Base-by-base conservation (phyloP, 192 early-diverging fungal genomes). In the Backusella circina region DNA sequence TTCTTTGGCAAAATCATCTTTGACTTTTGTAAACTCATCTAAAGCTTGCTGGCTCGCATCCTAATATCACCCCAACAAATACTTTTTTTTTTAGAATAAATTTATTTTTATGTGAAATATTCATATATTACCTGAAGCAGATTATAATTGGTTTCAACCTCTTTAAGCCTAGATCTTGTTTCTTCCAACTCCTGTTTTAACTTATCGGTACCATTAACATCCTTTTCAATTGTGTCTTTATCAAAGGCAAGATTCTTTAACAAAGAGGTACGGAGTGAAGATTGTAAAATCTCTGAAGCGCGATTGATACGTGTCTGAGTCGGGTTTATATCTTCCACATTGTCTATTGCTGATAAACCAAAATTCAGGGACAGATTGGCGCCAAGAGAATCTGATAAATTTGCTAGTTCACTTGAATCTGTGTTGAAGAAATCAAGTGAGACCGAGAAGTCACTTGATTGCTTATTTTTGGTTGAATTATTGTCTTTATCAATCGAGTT, bases 1-100 rank as follows among this genome's bases (percentile, higher is more conserved):
- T 69, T 86, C 84, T 33, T 84, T 84, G 28, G 71, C 51, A 77
- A 82, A 82, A 35, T 86, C 84, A 70, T 87, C 85, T 36, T 89
- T 88, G 15, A 80, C 78, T 10, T 80, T 61, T 7, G 72, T 79
- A 66, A 79, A 82, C 23, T 84, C 86, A 72, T 81, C 82, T 26
- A 82, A 71, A 12, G 84, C 82, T n/a, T 41, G 68, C 30, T 71
- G 74, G 50, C 84, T 86, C 13, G 74, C 78, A 10, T 76, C 75
- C 38, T 70, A 23, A 16, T 28, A 13, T 61, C 3, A 21, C 54
- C 54, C 54, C 21, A 61, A 61, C 54, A 61, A 28, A 28, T 28
- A 28, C 21, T 26, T 57, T 61, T 57, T 44, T 44, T 70, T 38
- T 37, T 37, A 68, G 37, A 13, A 68, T 68, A 12, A 1, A 32